Conservation (phyloP, 2,329 filamentous ascomycete genomes). For the Pestalotiopsis sp. region DNA sequence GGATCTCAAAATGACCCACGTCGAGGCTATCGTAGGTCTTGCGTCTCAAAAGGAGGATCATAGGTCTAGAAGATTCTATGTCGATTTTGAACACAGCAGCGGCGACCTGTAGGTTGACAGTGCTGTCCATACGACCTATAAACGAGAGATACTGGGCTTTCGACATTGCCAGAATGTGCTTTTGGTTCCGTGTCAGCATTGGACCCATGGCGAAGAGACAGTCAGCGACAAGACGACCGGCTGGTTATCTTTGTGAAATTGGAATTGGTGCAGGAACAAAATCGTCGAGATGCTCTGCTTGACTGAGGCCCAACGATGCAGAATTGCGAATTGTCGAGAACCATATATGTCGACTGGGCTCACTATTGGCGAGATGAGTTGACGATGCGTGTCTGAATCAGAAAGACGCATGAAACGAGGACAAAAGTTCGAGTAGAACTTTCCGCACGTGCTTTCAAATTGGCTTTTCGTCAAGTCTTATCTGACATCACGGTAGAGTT, state of each 20-base stretch:
- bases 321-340: background rate
- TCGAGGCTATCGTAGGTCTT: conserved; percentile 6
- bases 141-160: conserved; percentile 27
- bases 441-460: background rate
- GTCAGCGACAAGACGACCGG: background rate
- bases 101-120: conserved; percentile 25
- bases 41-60: conserved; percentile 27
- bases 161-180: conserved; percentile 32
- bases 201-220: conserved; percentile 12
- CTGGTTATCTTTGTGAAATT: background rate
- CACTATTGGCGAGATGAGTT: background rate
- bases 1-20: conserved; percentile 20
- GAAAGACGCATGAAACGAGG: background rate
- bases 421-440: background rate
- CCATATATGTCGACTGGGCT: background rate
- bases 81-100: conserved; percentile 32
- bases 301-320: background rate
- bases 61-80: conserved; percentile 22
- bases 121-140: conserved; percentile 15
- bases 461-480: background rate
- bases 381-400: background rate
- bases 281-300: background rate
- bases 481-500: background rate
- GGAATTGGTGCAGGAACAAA: background rate
- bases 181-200: conserved; percentile 26